A percentile compares a stretch with the other conserved stretches of the same genome.
Conservation (phyloP, 1,284 basidiomycete genomes). For the Leccinum griseonigrum region DNA sequence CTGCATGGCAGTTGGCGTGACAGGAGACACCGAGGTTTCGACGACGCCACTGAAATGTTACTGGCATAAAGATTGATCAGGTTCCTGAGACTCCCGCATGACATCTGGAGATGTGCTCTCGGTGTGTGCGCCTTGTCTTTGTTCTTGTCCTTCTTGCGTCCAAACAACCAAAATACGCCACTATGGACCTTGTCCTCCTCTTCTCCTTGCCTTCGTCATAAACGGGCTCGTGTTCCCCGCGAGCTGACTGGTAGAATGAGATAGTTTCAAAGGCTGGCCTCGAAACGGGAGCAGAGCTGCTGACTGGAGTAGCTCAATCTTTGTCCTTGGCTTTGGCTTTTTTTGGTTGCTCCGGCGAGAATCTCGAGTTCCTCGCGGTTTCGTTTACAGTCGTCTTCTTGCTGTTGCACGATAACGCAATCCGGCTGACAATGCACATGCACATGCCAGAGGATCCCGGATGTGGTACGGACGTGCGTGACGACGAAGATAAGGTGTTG, state of each 20-base stretch:
- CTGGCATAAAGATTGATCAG: slow-evolving; percentile 43
- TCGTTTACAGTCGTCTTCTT: slow-evolving; percentile 59
- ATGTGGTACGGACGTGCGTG: no score
- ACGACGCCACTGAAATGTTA: slow-evolving; percentile 29
- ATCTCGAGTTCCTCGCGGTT: slow-evolving; percentile 59
- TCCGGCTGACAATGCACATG: no score
- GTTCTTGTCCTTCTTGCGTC: slow-evolving; percentile 74
- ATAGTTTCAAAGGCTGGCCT: slow-evolving; percentile 28
- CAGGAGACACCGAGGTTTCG: slow-evolving; percentile 40
- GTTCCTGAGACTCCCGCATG: slow-evolving; percentile 35
- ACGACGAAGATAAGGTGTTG: neutral
- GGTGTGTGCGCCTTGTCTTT: slow-evolving; percentile 57
- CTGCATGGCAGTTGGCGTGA: slow-evolving; percentile 49
- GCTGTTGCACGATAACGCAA: slow-evolving; percentile 45
- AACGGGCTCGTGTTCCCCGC: slow-evolving; percentile 57
- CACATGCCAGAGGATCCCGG: neutral
- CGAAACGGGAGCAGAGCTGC: slow-evolving; percentile 37
- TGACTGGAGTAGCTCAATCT: slow-evolving; percentile 34
- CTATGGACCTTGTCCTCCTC: slow-evolving; percentile 62
- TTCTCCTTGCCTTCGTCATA: slow-evolving; percentile 60
- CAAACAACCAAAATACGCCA: slow-evolving; percentile 75
- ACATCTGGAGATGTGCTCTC: slow-evolving; percentile 47
- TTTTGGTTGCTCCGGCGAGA: slow-evolving; percentile 56
- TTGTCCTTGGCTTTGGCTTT: slow-evolving; percentile 38
- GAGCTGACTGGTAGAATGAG: slow-evolving; percentile 48